Conservation (phyloP, 495 filamentous ascomycete species). For the Aspergillus saccharolyticus region DNA sequence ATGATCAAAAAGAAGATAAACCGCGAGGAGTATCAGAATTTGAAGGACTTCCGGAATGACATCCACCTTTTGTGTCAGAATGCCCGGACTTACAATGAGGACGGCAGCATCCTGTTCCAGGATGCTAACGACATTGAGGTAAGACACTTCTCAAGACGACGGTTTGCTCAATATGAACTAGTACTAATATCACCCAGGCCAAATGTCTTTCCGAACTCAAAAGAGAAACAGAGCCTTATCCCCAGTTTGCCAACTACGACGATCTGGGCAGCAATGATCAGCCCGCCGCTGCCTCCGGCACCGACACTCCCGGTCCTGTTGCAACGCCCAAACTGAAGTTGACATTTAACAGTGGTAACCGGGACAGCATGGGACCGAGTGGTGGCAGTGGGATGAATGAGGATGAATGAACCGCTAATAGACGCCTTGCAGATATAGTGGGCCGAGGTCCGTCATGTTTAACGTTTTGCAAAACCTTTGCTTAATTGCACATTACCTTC, state of each 20-base stretch:
- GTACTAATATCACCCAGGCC: slow-evolving; percentile 46
- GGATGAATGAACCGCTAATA: slow-evolving; percentile 28
- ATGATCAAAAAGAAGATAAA: slow-evolving; percentile 91
- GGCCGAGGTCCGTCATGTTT: slow-evolving; percentile 13
- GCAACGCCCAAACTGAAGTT: slow-evolving; percentile 53
- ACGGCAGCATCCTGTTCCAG: slow-evolving; percentile 80
- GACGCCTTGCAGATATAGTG: slow-evolving; percentile 15
- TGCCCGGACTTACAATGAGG: slow-evolving; percentile 93
- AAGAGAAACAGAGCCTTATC: slow-evolving; percentile 64
- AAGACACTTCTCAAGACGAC: slow-evolving; percentile 14
- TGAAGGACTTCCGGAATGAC: slow-evolving; percentile 76
- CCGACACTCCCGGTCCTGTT: slow-evolving; percentile 64
- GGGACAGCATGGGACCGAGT: slow-evolving; percentile 27
- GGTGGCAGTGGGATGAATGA: slow-evolving; percentile 27
- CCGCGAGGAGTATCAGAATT: slow-evolving; percentile 78
- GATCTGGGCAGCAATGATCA: slow-evolving; percentile 53
- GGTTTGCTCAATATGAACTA: background rate
- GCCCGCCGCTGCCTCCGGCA: slow-evolving; percentile 60
- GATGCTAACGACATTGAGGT: slow-evolving; percentile 95
- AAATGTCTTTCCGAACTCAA: slow-evolving; percentile 63
- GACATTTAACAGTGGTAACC: slow-evolving; percentile 48
- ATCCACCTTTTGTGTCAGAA: slow-evolving; percentile 81
- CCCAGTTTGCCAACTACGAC: slow-evolving; percentile 71
- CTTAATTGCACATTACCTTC: slow-evolving; percentile 12
- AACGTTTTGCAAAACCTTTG: slow-evolving; percentile 9